These are phyloP conservation scores for Cornus florida DNA, from an alignment of 148 eudicot genomes.

Conservation along the genomic window DNA sequence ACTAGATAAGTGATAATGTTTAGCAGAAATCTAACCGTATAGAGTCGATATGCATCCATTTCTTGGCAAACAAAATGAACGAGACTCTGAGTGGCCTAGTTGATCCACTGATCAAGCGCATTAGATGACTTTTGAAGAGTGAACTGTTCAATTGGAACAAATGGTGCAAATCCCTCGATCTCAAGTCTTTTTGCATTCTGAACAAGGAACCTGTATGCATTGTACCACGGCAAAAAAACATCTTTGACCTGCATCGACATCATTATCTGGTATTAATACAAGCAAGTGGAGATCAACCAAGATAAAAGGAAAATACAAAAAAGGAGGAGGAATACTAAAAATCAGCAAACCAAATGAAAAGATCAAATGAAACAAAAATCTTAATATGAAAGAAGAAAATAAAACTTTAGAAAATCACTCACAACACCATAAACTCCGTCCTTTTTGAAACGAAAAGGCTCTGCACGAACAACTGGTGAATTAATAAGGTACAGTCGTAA, in stretches of 20 bases:
- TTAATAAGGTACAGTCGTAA: slow-evolving; percentile 85
- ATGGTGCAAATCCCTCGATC: slow-evolving; percentile 75
- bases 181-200: slow-evolving; percentile 96
- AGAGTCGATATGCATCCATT: slow-evolving; percentile 94
- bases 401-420: slow-evolving; percentile 15
- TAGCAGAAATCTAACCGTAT: slow-evolving; percentile 54
- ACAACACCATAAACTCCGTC: slow-evolving; percentile 95
- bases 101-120: slow-evolving; percentile 99
- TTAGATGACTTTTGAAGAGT: slow-evolving; percentile 70
- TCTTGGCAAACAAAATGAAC: slow-evolving; percentile 94
- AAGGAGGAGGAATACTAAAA: background rate
- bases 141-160: slow-evolving; percentile 58
- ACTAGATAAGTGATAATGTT: background rate
- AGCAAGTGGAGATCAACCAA: slow-evolving; percentile 9
- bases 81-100: slow-evolving; percentile 87
- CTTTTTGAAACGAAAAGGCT: slow-evolving; percentile 86
- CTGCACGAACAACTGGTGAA: slow-evolving; percentile 98
- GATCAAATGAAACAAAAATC: background rate
- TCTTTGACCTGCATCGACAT: slow-evolving; percentile 68
- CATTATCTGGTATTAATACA: background rate
- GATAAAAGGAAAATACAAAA: background rate
- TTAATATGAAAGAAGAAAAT: background rate
- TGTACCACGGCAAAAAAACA: slow-evolving; percentile 97
- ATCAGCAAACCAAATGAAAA: background rate
- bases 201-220: slow-evolving; percentile 95